phyloP scores from a whole-genome alignment of 345 rosid genomes.

The Orychophragmus violaceus region DNA sequence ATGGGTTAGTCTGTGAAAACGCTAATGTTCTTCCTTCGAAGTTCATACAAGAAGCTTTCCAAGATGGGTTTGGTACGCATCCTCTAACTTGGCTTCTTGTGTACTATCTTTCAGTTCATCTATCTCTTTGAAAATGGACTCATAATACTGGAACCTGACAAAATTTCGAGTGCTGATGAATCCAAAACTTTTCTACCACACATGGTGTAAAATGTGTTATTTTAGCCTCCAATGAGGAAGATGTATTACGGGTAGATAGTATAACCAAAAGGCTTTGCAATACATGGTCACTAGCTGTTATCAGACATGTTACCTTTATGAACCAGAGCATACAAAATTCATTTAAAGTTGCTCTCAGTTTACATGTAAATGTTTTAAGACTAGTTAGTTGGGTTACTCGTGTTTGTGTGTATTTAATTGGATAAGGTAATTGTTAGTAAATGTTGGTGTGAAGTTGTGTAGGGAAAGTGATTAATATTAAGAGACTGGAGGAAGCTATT shows the following conservation, averaged over 20 bases:
- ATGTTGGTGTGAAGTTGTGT: conserved; percentile 67
- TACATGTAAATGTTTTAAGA: conserved; percentile 14
- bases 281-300: background rate
- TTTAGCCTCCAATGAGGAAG: background rate
- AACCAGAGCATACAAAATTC: background rate
- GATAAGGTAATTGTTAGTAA: conserved; percentile 40
- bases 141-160: background rate
- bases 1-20: conserved; percentile 85
- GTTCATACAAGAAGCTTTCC: conserved; percentile 73
- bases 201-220: background rate
- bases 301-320: background rate
- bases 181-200: background rate
- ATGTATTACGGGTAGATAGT: background rate
- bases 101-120: background rate
- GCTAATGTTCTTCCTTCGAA: conserved; percentile 93
- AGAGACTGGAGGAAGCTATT: conserved; percentile 83
- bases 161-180: background rate
- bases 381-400: background rate
- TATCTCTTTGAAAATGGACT: background rate
- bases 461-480: conserved; percentile 88
- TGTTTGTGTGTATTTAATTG: conserved; percentile 11
- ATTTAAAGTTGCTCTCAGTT: background rate
- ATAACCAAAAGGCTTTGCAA: background rate
- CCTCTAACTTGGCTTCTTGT: background rate
- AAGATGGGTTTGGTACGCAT: conserved; percentile 62